Percentiles rank a stretch among this genome's conserved stretches.
Conservation (phyloP, 257 asterid genomes). For the Solanum paucissectum region DNA sequence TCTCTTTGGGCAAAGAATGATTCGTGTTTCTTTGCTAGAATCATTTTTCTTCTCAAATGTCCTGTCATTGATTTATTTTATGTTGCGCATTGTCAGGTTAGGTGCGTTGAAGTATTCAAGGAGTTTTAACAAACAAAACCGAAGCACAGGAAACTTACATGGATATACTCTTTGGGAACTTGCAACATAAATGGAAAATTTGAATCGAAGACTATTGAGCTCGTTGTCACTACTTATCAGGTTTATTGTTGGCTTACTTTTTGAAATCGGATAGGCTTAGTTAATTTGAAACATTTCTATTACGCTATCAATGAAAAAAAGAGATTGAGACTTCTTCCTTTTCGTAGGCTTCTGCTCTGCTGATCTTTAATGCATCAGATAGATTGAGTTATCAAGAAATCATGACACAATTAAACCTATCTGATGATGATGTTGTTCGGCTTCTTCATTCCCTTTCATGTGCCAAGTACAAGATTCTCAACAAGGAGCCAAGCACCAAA, state of each 20-base stretch:
- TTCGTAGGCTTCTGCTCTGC: slow-evolving; percentile 72
- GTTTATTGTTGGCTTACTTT: slow-evolving; percentile 20
- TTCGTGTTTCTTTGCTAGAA: not conserved
- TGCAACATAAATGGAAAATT: slow-evolving; percentile 88
- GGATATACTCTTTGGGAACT: slow-evolving; percentile 91
- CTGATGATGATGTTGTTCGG: slow-evolving; percentile 89
- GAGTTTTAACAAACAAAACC: slow-evolving; percentile 96
- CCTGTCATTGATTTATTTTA: not conserved
- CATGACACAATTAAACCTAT: slow-evolving; percentile 69
- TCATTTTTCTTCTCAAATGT: not conserved
- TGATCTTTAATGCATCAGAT: slow-evolving; percentile 80
- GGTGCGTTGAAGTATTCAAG: slow-evolving; percentile 86
- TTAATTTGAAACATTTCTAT: not conserved
- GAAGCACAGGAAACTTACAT: slow-evolving; percentile 88
- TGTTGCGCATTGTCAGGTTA: slow-evolving; percentile 38
- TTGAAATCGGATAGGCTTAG: not conserved
- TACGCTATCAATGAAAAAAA: not conserved
- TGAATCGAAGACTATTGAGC: slow-evolving; percentile 81
- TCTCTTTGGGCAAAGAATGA: not conserved
- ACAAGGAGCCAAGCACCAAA: slow-evolving; percentile 84
- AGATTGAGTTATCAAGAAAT: slow-evolving; percentile 82
- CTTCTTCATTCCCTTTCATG: slow-evolving; percentile 96
- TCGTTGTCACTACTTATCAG: slow-evolving; percentile 91
- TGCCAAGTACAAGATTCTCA: slow-evolving; percentile 84
- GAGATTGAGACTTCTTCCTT: not conserved